Evolutionary conservation across 345 rosid genomes (phyloP).

Genomic region (Populus ilicifolia): DNA sequence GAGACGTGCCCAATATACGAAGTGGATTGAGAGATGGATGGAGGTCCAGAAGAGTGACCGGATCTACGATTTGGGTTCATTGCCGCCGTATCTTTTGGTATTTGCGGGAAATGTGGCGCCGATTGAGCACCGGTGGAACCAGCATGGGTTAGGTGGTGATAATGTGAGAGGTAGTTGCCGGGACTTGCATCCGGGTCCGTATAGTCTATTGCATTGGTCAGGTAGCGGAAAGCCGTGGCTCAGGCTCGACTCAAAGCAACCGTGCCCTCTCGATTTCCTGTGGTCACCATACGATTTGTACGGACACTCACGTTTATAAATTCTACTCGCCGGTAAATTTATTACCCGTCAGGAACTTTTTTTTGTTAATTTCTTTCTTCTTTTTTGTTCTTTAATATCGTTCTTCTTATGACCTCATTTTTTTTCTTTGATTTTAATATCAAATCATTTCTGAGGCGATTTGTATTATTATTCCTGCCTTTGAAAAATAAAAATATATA

Average conservation of each 20-base stretch:
- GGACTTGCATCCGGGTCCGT: conserved; percentile 84
- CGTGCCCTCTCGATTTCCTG: conserved; percentile 79
- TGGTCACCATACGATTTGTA: conserved; percentile 90
- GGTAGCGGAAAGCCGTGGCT: conserved; percentile 99
- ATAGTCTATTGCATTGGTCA: conserved; percentile 95
- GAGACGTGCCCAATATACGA: conserved; percentile 70
- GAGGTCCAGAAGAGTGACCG: conserved; percentile 81
- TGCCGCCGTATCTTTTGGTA: conserved; percentile 84
- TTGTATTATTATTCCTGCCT: conserved; percentile 29
- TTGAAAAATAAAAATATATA: conserved; percentile 16
- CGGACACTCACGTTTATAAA: conserved; percentile 32
- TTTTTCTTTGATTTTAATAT: conserved; percentile 7
- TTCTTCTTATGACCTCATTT: conserved; percentile 2
- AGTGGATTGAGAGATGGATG: conserved; percentile 92
- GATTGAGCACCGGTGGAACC: conserved; percentile 95
- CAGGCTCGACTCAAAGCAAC: conserved; percentile 68
- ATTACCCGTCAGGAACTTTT: conserved; percentile 9
- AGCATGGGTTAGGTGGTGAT: conserved; percentile 94
- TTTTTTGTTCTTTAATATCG: conserved; percentile 7
- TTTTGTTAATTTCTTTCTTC: background rate
- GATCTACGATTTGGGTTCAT: conserved; percentile 88
- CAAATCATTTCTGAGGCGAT: conserved; percentile 25
- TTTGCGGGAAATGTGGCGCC: conserved; percentile 89
- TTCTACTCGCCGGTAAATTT: conserved; percentile 22
- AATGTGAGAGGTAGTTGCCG: conserved; percentile 90